Percentiles rank a stretch among this genome's conserved stretches.
These are phyloP conservation scores for Candida arabinofermentans DNA, from an alignment of 805 yeast genomes.

Conservation along the genomic window DNA sequence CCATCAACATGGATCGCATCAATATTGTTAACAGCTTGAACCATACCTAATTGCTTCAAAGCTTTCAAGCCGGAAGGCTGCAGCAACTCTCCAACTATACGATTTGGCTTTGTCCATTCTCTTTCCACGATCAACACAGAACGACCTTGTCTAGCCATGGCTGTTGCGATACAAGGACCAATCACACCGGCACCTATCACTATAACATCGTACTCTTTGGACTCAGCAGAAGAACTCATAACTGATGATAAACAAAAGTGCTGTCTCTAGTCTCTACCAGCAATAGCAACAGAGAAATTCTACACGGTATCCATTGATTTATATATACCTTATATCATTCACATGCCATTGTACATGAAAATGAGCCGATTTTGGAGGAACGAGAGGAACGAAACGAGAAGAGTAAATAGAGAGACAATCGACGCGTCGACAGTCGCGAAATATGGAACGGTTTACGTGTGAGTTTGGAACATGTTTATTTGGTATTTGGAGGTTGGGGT, in stretches of 20 bases:
- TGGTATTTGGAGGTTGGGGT: too few species aligned
- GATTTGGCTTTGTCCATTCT: constrained; percentile 88
- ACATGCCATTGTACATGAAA: too few species aligned
- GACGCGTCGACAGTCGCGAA: neutral
- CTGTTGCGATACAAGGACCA: constrained; percentile 91
- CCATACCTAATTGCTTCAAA: constrained; percentile 77
- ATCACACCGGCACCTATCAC: constrained; percentile 98
- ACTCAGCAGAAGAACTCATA: neutral
- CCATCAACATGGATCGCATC: constrained; percentile 79
- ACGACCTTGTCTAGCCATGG: constrained; percentile 86
- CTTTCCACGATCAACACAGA: constrained; percentile 77
- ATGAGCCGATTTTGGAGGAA: neutral
- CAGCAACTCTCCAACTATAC: constrained; percentile 95
- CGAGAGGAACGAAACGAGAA: neutral
- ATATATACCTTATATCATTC: too few species aligned
- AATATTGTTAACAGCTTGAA: constrained; percentile 64
- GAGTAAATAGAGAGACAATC: too few species aligned
- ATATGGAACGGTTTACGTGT: too few species aligned
- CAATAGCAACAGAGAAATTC: too few species aligned
- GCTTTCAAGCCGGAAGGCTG: constrained; percentile 97
- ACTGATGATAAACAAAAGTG: neutral
- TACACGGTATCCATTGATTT: too few species aligned
- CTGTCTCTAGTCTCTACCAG: too few species aligned
- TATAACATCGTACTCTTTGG: constrained; percentile 62
- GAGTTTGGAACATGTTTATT: too few species aligned